These are phyloP conservation scores for Cicer pinnatifidum DNA, from an alignment of 306 rosid genomes.

Conservation along the genomic window DNA sequence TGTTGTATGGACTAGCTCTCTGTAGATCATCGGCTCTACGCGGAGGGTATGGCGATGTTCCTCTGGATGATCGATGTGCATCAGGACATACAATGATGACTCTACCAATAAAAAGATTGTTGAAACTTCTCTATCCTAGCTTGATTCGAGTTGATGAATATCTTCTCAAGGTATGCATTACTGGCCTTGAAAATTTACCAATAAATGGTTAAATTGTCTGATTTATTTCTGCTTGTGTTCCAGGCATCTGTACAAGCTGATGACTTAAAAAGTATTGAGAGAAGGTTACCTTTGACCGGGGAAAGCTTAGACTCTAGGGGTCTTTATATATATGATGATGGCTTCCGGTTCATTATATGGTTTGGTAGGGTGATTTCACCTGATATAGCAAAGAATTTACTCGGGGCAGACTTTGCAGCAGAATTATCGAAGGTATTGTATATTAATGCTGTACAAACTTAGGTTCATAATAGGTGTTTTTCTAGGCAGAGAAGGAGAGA, in stretches of 20 bases:
- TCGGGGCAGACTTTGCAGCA: constrained; percentile 87
- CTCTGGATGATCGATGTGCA: constrained; percentile 89
- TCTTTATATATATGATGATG: constrained; percentile 80
- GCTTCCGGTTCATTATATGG: constrained; percentile 83
- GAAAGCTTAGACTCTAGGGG: constrained; percentile 95
- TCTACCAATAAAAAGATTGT: constrained; percentile 75
- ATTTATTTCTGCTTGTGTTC: constrained; percentile 46
- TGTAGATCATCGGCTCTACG: constrained; percentile 84
- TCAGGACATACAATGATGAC: constrained; percentile 87
- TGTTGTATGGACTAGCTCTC: constrained; percentile 85
- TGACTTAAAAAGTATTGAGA: constrained; percentile 60
- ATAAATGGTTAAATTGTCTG: constrained; percentile 26
- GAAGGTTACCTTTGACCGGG: constrained; percentile 76
- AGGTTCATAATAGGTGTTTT: constrained; percentile 32
- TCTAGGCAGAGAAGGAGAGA: constrained; percentile 15
- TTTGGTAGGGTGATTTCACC: constrained; percentile 93
- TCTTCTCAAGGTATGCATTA: constrained; percentile 69
- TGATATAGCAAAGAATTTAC: constrained; percentile 87
- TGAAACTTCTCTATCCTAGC: constrained; percentile 88
- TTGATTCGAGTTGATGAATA: constrained; percentile 80
- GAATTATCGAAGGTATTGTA: constrained; percentile 88
- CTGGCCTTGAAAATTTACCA: constrained; percentile 27
- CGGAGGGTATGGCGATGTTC: constrained; percentile 83
- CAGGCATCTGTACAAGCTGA: constrained; percentile 62
- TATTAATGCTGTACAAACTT: constrained; percentile 26